A percentile compares a stretch with the other conserved stretches of the same genome.
phyloP scores from a whole-genome alignment of 306 rosid species.

The apple (Malus domestica) region ASM211411v1 NC_041804.1:32983001-32983500 shows the following conservation, averaged over 20 bases:
- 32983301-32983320: background rate
- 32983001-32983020: background rate
- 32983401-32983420: too few species aligned
- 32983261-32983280: too few species aligned
- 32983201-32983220: accelerated
- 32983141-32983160: background rate
- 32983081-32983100: background rate
- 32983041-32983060: background rate
- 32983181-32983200: too few species aligned
- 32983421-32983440: constrained; percentile 30
- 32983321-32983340: background rate
- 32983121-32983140: background rate
- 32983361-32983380: background rate
- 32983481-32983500: constrained; percentile 31
- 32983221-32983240: too few species aligned
- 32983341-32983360: background rate
- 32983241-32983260: too few species aligned
- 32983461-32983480: constrained; percentile 20
- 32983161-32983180: too few species aligned
- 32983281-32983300: too few species aligned
- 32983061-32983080: background rate
- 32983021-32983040: background rate
- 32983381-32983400: constrained; percentile 12
- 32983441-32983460: constrained; percentile 7
- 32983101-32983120: background rate